Base-by-base conservation (phyloP, 352 stramenopile species). In the Globisporangium megalacanthum region DNA sequence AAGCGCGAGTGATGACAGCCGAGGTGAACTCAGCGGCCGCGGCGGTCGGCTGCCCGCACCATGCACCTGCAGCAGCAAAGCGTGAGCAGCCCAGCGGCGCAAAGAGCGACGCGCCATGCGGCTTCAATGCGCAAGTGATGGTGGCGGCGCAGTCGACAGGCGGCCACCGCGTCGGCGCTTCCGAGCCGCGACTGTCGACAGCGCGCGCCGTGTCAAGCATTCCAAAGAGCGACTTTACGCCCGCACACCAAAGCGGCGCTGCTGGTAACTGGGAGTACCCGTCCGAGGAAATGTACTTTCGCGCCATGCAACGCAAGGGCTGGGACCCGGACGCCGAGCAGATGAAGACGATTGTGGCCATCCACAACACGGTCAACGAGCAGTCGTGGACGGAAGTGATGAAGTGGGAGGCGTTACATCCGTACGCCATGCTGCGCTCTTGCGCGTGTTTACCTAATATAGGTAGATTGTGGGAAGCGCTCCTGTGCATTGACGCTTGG, bases 281-380 rank as follows among this genome's bases (percentile, higher is more conserved):
- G 36, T 97, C 82, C 31, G 96, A 99, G 70, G 95, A 98, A 59
- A 97, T 98, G 83, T 98, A 98, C 69, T 99, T 94, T 68, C 98
- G 98, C 69, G 95, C 96, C 61, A 98, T 98, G 94, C 86, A 97
- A 66, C 84, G 91, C 61, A 99, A 99, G 63, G 95, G 96, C 31
- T 98, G 96, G 85, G 82, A 96, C 50, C 86, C 90, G 3, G 69
- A 92, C 49, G 79, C 79, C 10, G 69, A 92, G 25, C 90, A 98
- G 72, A 98, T 99, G 79, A 93, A 94, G 48, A 92, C 85, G 10
- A 97, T 98, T 54, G 82, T 99, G n/a, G 82, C 84, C 44, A 98
- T 99, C 64, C 96, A 99, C 78, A 99, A 99, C 70, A 88, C 91
- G 17, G 93, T 98, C 55, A 99, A 99, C 68, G 95, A 99, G 70